Evolutionary conservation across 805 yeast genomes (phyloP).

Genomic region (Pichia nakasei): DNA sequence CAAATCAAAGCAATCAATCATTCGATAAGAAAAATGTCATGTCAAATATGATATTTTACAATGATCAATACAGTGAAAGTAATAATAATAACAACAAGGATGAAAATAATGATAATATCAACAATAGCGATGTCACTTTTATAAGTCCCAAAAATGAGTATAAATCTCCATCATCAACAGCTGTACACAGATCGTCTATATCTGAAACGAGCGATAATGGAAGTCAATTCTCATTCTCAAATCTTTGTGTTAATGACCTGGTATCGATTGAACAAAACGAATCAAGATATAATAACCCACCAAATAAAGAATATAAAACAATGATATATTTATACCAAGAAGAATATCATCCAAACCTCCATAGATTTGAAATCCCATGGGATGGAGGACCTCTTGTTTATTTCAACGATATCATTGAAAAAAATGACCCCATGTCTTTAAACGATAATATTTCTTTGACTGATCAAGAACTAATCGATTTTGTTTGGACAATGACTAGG

Average conservation of each 20-base stretch:
- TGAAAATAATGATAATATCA: no score
- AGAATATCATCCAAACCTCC: slow-evolving; percentile 2
- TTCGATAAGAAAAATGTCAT: no score
- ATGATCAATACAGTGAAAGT: no score
- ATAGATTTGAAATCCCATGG: slow-evolving; percentile 5
- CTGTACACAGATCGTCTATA: no score
- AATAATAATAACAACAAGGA: no score
- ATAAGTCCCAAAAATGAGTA: no score
- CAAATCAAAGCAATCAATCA: no score
- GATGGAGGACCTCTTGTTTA: slow-evolving; percentile 4
- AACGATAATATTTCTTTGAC: background rate
- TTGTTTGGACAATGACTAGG: slow-evolving; percentile 11
- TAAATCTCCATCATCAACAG: no score
- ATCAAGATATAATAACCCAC: background rate
- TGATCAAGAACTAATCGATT: slow-evolving; percentile 7
- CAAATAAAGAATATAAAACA: background rate
- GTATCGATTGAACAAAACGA: slow-evolving; percentile 3
- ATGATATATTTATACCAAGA: background rate
- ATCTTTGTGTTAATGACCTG: slow-evolving; percentile 1
- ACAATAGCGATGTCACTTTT: no score
- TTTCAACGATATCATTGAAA: slow-evolving; percentile 3
- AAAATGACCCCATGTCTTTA: slow-evolving; percentile 5
- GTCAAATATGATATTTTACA: no score
- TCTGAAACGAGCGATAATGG: no score
- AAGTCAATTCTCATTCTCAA: background rate